These are phyloP conservation scores for Vachellia pachyceras DNA, from an alignment of 306 rosid genomes.

Conservation along the genomic window DNA sequence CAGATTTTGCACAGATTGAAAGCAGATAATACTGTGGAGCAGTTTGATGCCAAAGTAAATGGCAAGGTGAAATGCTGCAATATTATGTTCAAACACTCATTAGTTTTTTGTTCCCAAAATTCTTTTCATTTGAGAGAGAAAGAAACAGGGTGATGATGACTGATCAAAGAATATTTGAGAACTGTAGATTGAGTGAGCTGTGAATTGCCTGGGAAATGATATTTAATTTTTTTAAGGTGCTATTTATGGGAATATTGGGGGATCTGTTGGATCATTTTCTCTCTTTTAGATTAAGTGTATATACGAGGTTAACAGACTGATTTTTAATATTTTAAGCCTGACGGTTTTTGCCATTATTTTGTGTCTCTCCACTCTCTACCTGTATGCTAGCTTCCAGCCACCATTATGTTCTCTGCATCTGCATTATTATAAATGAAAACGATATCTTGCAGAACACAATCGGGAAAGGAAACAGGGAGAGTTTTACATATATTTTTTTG, in stretches of 20 bases:
- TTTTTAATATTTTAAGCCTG: background rate
- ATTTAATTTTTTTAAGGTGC: background rate
- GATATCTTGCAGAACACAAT: background rate
- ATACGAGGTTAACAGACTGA: background rate
- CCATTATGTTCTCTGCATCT: background rate
- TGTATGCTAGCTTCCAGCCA: background rate
- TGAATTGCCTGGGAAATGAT: background rate
- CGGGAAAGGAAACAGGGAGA: background rate
- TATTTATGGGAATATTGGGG: constrained; percentile 1
- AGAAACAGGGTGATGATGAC: background rate
- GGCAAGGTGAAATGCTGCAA: constrained; percentile 62
- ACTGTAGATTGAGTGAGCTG: background rate
- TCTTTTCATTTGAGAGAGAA: background rate
- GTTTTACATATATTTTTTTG: background rate
- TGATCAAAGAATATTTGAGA: background rate
- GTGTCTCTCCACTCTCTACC: background rate
- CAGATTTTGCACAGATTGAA: constrained; percentile 71
- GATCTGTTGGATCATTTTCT: background rate
- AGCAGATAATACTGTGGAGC: constrained; percentile 62
- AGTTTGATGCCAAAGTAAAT: constrained; percentile 86
- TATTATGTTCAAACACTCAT: background rate
- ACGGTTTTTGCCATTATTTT: background rate
- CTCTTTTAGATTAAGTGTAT: background rate
- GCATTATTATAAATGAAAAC: background rate
- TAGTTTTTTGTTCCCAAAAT: background rate